Percentiles rank a stretch among this genome's conserved stretches.
Evolutionary conservation across 345 rosid genomes (phyloP).

Genomic region (Sonneratia caseolaris): DNA sequence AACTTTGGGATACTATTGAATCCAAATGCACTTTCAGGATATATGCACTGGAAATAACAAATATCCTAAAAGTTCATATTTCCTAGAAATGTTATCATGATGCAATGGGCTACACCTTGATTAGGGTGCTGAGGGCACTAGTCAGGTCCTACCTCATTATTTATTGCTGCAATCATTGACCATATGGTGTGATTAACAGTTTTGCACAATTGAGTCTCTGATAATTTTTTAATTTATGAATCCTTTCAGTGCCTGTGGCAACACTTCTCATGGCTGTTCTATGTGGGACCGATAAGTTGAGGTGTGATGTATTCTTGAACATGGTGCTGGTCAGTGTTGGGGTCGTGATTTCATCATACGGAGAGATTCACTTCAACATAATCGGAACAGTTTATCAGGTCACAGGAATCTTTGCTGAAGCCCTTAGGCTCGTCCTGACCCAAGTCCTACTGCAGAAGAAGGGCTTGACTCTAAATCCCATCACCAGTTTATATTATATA

Average conservation of each 20-base stretch:
- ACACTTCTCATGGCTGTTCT: slow-evolving; percentile 87
- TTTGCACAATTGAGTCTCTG: not conserved
- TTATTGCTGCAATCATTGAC: no score
- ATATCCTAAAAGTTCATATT: not conserved
- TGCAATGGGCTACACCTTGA: not conserved
- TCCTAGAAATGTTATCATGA: not conserved
- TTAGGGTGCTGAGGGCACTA: not conserved
- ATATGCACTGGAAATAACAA: not conserved
- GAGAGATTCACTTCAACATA: slow-evolving; percentile 92
- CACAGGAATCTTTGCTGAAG: slow-evolving; percentile 94
- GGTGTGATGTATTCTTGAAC: slow-evolving; percentile 91
- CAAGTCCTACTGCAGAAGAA: slow-evolving; percentile 98
- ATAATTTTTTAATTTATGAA: not conserved
- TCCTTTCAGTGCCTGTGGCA: slow-evolving; percentile 91
- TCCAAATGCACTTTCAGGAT: slow-evolving; percentile 6
- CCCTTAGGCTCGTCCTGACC: slow-evolving; percentile 89
- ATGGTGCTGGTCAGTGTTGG: slow-evolving; percentile 98
- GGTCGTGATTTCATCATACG: slow-evolving; percentile 91
- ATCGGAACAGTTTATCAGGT: slow-evolving; percentile 96
- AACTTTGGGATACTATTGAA: slow-evolving; percentile 1
- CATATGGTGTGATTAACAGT: not conserved
- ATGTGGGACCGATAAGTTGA: slow-evolving; percentile 87
- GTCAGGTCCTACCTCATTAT: not conserved
- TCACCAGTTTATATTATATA: slow-evolving; percentile 93
- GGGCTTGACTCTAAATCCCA: slow-evolving; percentile 89